Base-by-base conservation (phyloP, 2,329 filamentous ascomycete species). In the Rosellinia necatrix region DNA sequence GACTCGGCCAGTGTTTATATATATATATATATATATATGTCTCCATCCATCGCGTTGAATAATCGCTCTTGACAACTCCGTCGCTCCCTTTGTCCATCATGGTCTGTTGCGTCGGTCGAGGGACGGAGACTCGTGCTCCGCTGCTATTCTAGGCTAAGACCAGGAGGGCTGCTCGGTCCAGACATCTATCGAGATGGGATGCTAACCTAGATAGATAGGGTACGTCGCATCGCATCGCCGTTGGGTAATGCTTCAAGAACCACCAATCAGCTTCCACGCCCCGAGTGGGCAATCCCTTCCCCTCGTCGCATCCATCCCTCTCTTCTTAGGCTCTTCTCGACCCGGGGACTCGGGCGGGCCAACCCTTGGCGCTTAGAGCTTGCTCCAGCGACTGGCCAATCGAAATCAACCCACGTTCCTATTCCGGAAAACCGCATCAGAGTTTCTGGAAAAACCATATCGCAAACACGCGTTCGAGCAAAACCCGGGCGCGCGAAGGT, bases 111-210 rank as follows among this genome's bases (percentile, higher is more conserved):
- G 19, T 24, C 35, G 15, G 24, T 40, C 15, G 25, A 44, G 47
- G 15, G 48, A 19, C 57, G 53, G 57, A 60, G 49, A 50, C 7
- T 57, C 3, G 38, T 53, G 49, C 30, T 60, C 53, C 53, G 57
- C 24, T 15, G 25, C 57, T 41, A 53, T 47, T 53, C 49, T 48
- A 10, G 47, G 53, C 34, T 19, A 43, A 13, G 29, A 22, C 21
- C 3, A 10, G 12, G 21, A 29, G 29, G 4, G 19, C 29, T 15
- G 3, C 29, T 47, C 34, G n/a, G 35, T 52, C 32, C 32, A 22
- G 24, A 51, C n/a, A 38, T 24, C 22, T 10, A 38, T 21, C 34
- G 13, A 17, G 13, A n/a, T 38, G 44, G 24, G n/a, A n/a, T n/a
- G n/a, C n/a, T n/a, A n/a, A n/a, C n/a, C n/a, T n/a, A n/a, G n/a